Evolutionary conservation across 345 rosid species (phyloP).

Genomic region (Eucalyptus marginata): DNA sequence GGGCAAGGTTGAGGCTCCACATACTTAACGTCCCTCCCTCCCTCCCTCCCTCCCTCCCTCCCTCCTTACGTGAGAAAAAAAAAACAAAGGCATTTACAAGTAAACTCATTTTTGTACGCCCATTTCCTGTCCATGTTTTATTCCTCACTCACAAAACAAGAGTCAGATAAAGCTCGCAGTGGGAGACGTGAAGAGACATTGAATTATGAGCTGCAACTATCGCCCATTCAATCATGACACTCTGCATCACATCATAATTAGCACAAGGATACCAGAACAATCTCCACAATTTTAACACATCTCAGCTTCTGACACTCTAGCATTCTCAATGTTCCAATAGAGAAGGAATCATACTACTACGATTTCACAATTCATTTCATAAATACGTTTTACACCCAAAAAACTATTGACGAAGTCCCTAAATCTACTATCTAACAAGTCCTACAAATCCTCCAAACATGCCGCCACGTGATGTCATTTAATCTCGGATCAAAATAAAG

Average conservation of each 20-base stretch:
- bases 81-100: neutral
- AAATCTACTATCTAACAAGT: neutral
- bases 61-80: neutral
- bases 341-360: neutral
- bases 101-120: neutral
- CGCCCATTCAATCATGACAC: neutral
- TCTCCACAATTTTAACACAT: neutral
- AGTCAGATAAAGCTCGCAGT: neutral
- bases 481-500: neutral
- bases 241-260: neutral
- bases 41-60: no score
- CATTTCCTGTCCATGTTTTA: neutral
- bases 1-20: no score
- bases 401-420: neutral
- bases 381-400: neutral
- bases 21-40: no score
- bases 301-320: neutral
- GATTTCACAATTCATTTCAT: neutral
- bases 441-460: neutral
- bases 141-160: neutral
- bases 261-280: neutral
- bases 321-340: neutral
- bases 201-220: neutral
- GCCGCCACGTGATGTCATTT: neutral
- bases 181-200: neutral